A percentile compares a stretch with the other conserved stretches of the same genome.
phyloP scores from a whole-genome alignment of 345 rosid genomes.

The Acer saccharum region DNA sequence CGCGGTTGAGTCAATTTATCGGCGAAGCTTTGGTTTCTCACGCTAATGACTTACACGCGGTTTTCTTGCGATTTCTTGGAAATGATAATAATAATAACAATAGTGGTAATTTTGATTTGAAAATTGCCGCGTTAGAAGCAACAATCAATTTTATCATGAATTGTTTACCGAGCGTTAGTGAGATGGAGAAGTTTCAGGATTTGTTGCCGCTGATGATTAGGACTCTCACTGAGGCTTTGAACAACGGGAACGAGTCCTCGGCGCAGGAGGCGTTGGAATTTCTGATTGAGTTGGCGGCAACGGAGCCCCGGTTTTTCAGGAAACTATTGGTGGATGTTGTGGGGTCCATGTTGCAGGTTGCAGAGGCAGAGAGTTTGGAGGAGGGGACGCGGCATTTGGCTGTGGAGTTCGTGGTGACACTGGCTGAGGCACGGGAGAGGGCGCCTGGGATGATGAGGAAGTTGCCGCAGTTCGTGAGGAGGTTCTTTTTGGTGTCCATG shows the following conservation, averaged over 20 bases:
- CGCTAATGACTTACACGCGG: constrained; percentile 47
- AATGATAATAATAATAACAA: constrained; percentile 23
- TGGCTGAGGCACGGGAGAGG: constrained; percentile 73
- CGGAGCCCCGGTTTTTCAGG: constrained; percentile 63
- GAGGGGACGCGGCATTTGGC: constrained; percentile 71
- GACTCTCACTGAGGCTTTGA: constrained; percentile 67
- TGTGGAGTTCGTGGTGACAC: constrained; percentile 59
- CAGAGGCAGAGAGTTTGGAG: constrained; percentile 66
- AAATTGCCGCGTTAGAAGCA: constrained; percentile 58
- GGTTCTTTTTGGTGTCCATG: constrained; percentile 58
- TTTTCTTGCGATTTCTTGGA: constrained; percentile 48
- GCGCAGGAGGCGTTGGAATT: constrained; percentile 78
- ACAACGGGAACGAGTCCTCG: constrained; percentile 51
- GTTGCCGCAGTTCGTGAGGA: constrained; percentile 68
- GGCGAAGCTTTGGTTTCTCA: constrained; percentile 54
- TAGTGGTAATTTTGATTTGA: constrained; percentile 38
- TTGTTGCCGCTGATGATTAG: constrained; percentile 65
- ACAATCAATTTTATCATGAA: constrained; percentile 54
- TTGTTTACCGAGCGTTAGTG: constrained; percentile 42
- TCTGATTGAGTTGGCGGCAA: constrained; percentile 64
- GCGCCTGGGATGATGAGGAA: constrained; percentile 84
- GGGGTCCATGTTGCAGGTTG: constrained; percentile 71
- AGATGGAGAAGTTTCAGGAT: constrained; percentile 64
- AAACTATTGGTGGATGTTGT: constrained; percentile 63
- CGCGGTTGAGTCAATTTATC: constrained; percentile 61